Evolutionary conservation across 179 eudicot genomes (phyloP), one percentile per base, ranked within the genome.

Genomic region (Spinacia oleracea): DNA sequence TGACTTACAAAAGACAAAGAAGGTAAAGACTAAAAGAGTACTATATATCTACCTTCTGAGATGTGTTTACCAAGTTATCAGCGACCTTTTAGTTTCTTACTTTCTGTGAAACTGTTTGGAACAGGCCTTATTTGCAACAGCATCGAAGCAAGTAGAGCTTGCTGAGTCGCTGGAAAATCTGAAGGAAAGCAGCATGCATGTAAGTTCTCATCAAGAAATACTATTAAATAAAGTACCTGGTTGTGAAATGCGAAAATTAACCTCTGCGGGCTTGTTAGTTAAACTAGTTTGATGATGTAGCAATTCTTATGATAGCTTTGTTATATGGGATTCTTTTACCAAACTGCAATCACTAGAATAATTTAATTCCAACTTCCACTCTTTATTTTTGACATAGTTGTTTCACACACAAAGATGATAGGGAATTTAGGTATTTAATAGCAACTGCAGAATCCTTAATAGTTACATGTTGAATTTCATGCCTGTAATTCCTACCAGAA

Each of bases 1-100:
- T 79, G 99, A 96, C 88, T 83, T 96, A 89, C 97, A 93, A 85
- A 96, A 93, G 85, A 96, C 99, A 35, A 96, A 86, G 76, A 91
- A 87, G 83, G 99, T 93, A 84, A 89, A 85, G 35, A 50, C 31
- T 34, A 55, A 84, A 89, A 85, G 35, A 50, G 38, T 34, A 55
- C 50, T 46, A 6, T 38, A 16, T 9, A 40, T 62, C 34, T 32
- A n/a, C 50, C 16, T 32, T 5, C 6, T 29, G 75, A 51, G 27
- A 31, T 53, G 20, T 51, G 12, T 20, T 59, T 35, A 11, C 21
- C 11, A 50, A 68, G 9, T 63, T 31, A 14, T 29, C 45, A 74
- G 55, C 31, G 29, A 59, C 60, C 69, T 73, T 32, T 20, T 77
- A 64, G 29, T 73, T 68, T 55, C 2, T 50, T 32, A 45, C 21